Evolutionary conservation across 805 yeast species (phyloP).

Genomic region (Saccharomycopsis fibuligera): DNA sequence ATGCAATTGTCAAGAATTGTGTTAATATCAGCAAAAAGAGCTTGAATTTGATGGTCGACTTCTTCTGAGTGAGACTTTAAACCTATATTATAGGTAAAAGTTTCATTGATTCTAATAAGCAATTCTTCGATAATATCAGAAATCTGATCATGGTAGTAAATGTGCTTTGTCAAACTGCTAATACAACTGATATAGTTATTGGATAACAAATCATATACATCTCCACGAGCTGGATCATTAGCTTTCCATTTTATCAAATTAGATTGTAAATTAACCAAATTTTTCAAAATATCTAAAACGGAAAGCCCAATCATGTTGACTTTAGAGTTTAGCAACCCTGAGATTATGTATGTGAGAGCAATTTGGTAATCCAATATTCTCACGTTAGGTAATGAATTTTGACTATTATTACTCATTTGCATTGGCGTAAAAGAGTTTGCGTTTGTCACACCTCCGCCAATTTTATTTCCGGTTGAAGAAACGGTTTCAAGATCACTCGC

Average conservation of each 20-base stretch:
- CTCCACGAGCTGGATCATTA: background rate
- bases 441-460: background rate
- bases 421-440: background rate
- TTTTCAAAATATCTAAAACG: constrained; percentile 69
- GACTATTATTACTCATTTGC: too few species aligned
- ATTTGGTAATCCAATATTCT: constrained; percentile 27
- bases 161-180: constrained; percentile 65
- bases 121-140: constrained; percentile 75
- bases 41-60: background rate
- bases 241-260: constrained; percentile 17
- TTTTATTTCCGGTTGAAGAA: background rate
- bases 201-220: background rate
- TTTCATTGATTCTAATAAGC: constrained; percentile 34
- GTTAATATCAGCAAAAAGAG: constrained; percentile 8
- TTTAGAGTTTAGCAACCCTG: constrained; percentile 63
- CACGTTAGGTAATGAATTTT: background rate
- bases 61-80: background rate
- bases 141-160: constrained; percentile 81
- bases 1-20: constrained; percentile 5
- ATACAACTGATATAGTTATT: constrained; percentile 41
- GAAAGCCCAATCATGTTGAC: constrained; percentile 85
- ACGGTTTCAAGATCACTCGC: background rate
- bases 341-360: constrained; percentile 39
- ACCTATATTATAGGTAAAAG: background rate
- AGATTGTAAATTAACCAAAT: constrained; percentile 45